These are phyloP conservation scores for Polychaeton citri DNA, from an alignment of 2,329 filamentous ascomycete genomes.

Conservation along the genomic window DNA sequence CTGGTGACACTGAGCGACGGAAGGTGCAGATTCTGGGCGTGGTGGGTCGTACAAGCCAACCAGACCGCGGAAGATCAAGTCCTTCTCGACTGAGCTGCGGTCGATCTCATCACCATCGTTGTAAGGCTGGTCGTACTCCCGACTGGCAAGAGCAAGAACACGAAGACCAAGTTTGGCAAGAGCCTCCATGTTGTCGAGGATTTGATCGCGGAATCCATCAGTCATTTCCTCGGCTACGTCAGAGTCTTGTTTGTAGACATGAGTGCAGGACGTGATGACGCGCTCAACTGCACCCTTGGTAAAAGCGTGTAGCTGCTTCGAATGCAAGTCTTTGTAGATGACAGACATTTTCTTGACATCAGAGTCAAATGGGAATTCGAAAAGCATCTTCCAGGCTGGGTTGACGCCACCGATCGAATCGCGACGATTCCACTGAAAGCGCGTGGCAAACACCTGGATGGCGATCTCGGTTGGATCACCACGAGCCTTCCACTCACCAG, in stretches of 20 bases:
- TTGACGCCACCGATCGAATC: conserved; percentile 30
- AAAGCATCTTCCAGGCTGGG: conserved; percentile 43
- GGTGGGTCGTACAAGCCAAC: conserved; percentile 80
- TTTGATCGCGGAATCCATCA: conserved; percentile 38
- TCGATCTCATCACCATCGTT: conserved; percentile 37
- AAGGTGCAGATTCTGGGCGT: conserved; percentile 61
- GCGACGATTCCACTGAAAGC: conserved; percentile 35
- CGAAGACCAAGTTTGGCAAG: conserved; percentile 54
- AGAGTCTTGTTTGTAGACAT: conserved; percentile 21
- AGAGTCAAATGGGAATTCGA: conserved; percentile 63
- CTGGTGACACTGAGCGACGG: conserved; percentile 55
- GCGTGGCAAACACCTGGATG: conserved; percentile 59
- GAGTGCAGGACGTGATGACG: conserved; percentile 49
- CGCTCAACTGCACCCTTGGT: conserved; percentile 59
- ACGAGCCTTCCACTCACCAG: conserved; percentile 48
- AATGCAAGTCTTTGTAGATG: conserved; percentile 51
- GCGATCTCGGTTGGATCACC: conserved; percentile 62
- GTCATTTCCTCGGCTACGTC: conserved; percentile 46
- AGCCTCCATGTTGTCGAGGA: conserved; percentile 55
- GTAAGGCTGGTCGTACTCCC: conserved; percentile 20
- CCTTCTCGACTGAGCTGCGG: conserved; percentile 51
- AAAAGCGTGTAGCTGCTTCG: conserved; percentile 33
- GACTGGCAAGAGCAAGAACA: conserved; percentile 52
- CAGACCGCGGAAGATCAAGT: conserved; percentile 64
- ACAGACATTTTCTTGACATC: conserved; percentile 67